Evolutionary conservation across 2,329 filamentous ascomycete genomes (phyloP), one percentile per base, ranked within the genome.

Genomic region (Fusarium citri): DNA sequence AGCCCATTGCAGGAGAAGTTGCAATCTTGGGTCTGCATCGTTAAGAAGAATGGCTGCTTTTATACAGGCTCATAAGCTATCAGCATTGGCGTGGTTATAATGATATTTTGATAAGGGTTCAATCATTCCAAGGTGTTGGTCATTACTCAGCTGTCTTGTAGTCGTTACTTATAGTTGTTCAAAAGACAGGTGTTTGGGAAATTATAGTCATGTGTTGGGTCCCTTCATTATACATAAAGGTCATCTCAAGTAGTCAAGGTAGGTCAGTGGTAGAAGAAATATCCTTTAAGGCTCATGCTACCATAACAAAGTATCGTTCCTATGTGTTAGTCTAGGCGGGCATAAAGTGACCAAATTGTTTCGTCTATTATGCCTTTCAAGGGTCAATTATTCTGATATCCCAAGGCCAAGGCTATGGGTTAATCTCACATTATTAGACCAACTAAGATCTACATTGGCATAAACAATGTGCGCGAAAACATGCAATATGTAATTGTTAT

Each of bases 401-500:
- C 10, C 4, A 6, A 37, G 34, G 18, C 34, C 18, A 37, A 37
- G 34, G 18, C 34, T 37, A 37, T 37, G 34, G 34, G 6, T 37
- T 4, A n/a, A n/a, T n/a, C n/a, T n/a, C 34, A 37, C 34, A 37
- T 37, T 12, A n/a, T 37, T 37, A 11, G 18, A 37, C 34, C 34
- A 37, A 37, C 18, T n/a, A 12, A 18, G 34, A 37, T 37, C 18
- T 37, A 6, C 18, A 12, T n/a, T 37, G n/a, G 11, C 34, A n/a
- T 37, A 6, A n/a, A 37, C 34, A 11, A 37, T 37, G 40, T 23
- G 14, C 49, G 47, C 16, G 18, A 28, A 41, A 46, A 57, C 46
- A 59, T 34, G 22, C 31, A 53, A 66, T 56, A 54, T 62, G 46
- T 58, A 42, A 48, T 47, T 59, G 50, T 31, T 68, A 68, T 70